Evolutionary conservation across 129 eudicot genomes (phyloP).

Genomic region (Daucus carota): DNA sequence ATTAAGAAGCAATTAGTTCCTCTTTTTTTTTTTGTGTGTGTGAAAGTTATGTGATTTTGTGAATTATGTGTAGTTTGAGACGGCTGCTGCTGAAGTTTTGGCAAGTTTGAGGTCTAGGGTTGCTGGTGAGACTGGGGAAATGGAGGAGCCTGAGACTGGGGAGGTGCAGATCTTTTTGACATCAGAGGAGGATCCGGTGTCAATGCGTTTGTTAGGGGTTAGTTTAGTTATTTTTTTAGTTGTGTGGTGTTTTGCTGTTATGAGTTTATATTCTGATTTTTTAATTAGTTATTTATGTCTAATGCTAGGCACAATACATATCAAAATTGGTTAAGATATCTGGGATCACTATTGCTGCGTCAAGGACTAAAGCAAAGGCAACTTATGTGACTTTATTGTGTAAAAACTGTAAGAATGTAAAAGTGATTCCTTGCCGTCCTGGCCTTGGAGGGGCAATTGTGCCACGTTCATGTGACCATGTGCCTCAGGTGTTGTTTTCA

Average conservation of each 20-base stretch:
- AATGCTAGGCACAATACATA: conserved; percentile 73
- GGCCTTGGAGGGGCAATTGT: conserved; percentile 97
- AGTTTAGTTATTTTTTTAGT: conserved; percentile 11
- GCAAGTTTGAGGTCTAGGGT: conserved; percentile 79
- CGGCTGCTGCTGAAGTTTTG: conserved; percentile 31
- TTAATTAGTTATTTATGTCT: neutral
- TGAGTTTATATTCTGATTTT: neutral
- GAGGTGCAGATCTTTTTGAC: conserved; percentile 85
- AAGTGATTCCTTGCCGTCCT: conserved; percentile 90
- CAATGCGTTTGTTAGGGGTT: conserved; percentile 95
- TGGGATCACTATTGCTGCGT: conserved; percentile 97
- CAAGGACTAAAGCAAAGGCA: conserved; percentile 94
- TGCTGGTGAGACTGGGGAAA: conserved; percentile 79
- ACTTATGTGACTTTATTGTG: conserved; percentile 85
- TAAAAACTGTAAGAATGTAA: conserved; percentile 85
- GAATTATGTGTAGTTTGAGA: neutral
- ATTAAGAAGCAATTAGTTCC: neutral
- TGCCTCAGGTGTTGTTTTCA: conserved; percentile 52
- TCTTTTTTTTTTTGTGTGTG: no score
- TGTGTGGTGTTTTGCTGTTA: neutral
- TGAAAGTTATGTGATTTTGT: no score
- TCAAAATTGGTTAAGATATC: conserved; percentile 94
- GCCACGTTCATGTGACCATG: conserved; percentile 89
- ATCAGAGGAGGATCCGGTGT: conserved; percentile 79
- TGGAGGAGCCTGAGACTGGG: conserved; percentile 91